These are phyloP conservation scores for Spiraea crenata DNA, from an alignment of 331 rosid species.

Conservation along the genomic window DNA sequence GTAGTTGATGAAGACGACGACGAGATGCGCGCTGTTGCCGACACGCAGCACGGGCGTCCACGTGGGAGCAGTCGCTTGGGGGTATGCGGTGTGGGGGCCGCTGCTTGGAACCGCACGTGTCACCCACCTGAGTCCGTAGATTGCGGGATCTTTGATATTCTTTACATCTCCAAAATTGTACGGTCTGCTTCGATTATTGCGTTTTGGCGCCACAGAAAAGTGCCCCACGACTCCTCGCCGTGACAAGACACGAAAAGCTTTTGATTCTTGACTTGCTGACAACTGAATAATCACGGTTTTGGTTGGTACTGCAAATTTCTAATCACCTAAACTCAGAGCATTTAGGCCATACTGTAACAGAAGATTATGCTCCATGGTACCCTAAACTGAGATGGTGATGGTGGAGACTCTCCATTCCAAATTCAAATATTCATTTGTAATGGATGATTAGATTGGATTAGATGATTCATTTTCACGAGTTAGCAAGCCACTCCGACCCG, in stretches of 20 bases:
- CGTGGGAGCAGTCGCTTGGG: slow-evolving; percentile 41
- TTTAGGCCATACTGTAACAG: too few relatives aligned
- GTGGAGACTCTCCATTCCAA: background rate
- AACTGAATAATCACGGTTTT: background rate
- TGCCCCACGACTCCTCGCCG: background rate
- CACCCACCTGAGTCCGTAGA: slow-evolving; percentile 36
- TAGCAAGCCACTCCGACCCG: too few relatives aligned
- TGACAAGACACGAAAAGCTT: background rate
- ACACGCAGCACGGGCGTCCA: slow-evolving; percentile 39
- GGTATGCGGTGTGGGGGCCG: slow-evolving; percentile 10
- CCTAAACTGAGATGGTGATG: too few relatives aligned
- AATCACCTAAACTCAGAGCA: background rate
- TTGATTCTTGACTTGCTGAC: background rate
- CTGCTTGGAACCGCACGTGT: slow-evolving; percentile 40
- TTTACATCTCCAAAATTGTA: slow-evolving; percentile 20
- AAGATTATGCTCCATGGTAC: too few relatives aligned
- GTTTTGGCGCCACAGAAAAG: background rate
- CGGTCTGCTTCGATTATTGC: slow-evolving; percentile 27
- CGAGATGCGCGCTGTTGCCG: slow-evolving; percentile 27
- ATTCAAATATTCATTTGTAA: background rate
- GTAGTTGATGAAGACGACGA: background rate
- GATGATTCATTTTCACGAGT: too few relatives aligned
- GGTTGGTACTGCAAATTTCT: background rate
- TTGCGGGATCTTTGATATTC: slow-evolving; percentile 43
- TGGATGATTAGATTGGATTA: too few relatives aligned